Evolutionary conservation across 306 rosid genomes (phyloP).

Genomic region (Crataegus laevigata): DNA sequence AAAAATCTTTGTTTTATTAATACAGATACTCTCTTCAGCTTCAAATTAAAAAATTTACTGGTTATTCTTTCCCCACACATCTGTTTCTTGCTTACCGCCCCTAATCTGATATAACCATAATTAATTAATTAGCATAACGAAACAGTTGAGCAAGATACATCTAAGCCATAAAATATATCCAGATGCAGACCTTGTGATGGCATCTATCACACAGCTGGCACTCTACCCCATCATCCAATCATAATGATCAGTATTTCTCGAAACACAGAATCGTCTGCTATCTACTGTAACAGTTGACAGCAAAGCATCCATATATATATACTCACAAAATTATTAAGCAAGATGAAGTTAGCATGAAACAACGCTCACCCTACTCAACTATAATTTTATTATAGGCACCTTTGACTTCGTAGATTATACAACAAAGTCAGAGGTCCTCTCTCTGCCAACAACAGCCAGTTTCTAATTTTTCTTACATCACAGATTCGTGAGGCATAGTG

Average conservation of each 20-base stretch:
- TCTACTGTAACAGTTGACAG: slow-evolving; percentile 10
- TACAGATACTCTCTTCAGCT: background rate
- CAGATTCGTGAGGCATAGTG: background rate
- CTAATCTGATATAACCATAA: background rate
- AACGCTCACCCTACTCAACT: slow-evolving; percentile 2
- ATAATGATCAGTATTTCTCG: background rate
- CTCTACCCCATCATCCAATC: slow-evolving; percentile 7
- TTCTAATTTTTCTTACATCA: background rate
- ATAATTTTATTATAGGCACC: background rate
- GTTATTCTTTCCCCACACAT: slow-evolving; percentile 6
- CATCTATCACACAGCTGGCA: slow-evolving; percentile 30
- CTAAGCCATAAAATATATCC: slow-evolving; percentile 12
- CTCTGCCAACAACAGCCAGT: background rate
- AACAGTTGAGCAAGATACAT: slow-evolving; percentile 14
- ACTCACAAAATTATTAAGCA: background rate
- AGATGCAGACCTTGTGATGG: slow-evolving; percentile 22
- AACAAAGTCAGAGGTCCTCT: background rate
- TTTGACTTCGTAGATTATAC: background rate
- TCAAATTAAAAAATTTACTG: background rate
- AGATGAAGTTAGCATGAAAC: background rate
- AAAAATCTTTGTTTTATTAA: background rate
- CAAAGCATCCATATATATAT: slow-evolving; percentile 2
- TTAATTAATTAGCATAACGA: background rate
- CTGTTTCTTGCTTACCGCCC: slow-evolving; percentile 9
- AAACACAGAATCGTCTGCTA: slow-evolving; percentile 10